phyloP scores from a whole-genome alignment of 2,329 filamentous ascomycete genomes.

The Aspergillus texensis region DNA sequence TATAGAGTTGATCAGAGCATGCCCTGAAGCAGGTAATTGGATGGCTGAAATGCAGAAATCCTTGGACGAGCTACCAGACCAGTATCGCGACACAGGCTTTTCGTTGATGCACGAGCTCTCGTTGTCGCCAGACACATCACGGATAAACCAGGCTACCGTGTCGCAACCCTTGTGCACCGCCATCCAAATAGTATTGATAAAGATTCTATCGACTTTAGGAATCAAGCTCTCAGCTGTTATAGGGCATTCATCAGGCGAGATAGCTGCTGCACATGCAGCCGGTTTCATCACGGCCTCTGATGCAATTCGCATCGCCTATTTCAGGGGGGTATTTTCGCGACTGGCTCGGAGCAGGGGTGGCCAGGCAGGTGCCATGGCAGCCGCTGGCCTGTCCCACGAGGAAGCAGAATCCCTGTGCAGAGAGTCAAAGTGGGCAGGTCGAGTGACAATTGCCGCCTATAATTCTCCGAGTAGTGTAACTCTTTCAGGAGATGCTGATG shows the following conservation, averaged over 20 bases:
- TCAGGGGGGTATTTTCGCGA: constrained; percentile 37
- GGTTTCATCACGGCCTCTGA: constrained; percentile 42
- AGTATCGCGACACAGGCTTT: too few relatives aligned
- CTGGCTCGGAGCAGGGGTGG: constrained; percentile 20
- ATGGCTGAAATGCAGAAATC: too few relatives aligned
- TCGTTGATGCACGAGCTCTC: too few relatives aligned
- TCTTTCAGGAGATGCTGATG: constrained; percentile 24
- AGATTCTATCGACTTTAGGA: constrained; percentile 25
- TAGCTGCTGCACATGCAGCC: constrained; percentile 52
- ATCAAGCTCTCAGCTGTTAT: constrained; percentile 39
- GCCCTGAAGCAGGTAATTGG: too few relatives aligned
- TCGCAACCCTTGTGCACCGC: constrained; percentile 22
- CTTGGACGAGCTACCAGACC: too few relatives aligned
- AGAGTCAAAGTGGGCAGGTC: constrained; percentile 23
- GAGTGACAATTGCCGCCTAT: constrained; percentile 19
- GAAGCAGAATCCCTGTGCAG: constrained; percentile 31
- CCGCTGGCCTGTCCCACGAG: constrained; percentile 40
- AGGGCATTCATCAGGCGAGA: constrained; percentile 55
- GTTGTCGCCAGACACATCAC: too few relatives aligned
- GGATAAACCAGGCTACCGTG: neutral
- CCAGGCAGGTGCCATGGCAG: constrained; percentile 49
- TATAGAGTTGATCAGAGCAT: neutral
- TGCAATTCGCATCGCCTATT: constrained; percentile 50
- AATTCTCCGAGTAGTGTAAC: constrained; percentile 42
- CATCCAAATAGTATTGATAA: constrained; percentile 26